Evolutionary conservation across 2,329 filamentous ascomycete genomes (phyloP).

Genomic region (Penicillium sp.): DNA sequence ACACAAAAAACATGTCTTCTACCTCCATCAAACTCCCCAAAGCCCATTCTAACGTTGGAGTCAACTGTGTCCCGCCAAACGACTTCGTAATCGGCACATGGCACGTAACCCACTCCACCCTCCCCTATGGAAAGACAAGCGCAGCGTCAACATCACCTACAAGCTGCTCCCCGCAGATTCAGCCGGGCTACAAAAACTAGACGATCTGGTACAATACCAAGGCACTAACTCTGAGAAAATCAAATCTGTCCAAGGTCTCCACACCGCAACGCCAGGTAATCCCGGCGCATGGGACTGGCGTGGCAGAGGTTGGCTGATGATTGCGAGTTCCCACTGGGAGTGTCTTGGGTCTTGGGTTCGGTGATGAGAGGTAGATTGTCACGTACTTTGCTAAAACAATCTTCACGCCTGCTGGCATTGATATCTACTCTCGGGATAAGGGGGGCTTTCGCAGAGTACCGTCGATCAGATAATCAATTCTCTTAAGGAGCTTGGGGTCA

Average conservation of each 20-base stretch:
- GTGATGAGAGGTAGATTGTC: slow-evolving; percentile 64
- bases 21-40: not conserved
- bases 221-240: slow-evolving; percentile 12
- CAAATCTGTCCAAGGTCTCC: slow-evolving; percentile 17
- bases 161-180: slow-evolving; percentile 8
- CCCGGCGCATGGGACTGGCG: slow-evolving; percentile 68
- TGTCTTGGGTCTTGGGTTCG: slow-evolving; percentile 25
- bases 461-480: slow-evolving; percentile 13
- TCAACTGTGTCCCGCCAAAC: slow-evolving; percentile 11
- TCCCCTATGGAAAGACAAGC: slow-evolving; percentile 25
- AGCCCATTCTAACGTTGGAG: not conserved
- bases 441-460: not conserved
- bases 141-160: slow-evolving; percentile 26
- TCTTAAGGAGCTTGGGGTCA: slow-evolving; percentile 7
- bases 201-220: slow-evolving; percentile 22
- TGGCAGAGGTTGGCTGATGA: slow-evolving; percentile 70
- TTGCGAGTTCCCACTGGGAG: slow-evolving; percentile 77
- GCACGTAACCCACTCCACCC: slow-evolving; percentile 25
- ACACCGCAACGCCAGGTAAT: slow-evolving; percentile 13
- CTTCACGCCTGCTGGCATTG: slow-evolving; percentile 78
- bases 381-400: slow-evolving; percentile 82
- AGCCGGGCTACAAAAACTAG: slow-evolving; percentile 10
- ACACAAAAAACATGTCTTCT: not conserved
- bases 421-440: slow-evolving; percentile 64
- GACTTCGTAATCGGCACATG: slow-evolving; percentile 22